Conservation (phyloP, 116 monocot genomes). For the Iris pallida region DNA sequence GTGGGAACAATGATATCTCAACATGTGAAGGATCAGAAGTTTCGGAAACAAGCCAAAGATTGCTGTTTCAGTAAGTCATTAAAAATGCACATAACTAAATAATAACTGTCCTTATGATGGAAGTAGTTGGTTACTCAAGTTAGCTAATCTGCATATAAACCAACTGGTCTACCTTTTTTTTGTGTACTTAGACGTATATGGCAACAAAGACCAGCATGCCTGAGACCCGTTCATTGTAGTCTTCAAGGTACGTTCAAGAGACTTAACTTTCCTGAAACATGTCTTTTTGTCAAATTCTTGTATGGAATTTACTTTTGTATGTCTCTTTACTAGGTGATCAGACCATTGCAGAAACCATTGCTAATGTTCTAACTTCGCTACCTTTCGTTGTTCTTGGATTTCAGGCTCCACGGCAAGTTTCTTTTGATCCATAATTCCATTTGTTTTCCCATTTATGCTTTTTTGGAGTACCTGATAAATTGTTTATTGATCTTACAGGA, state of each 20-base stretch:
- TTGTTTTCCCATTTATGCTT: neutral
- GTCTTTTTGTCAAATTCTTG: neutral
- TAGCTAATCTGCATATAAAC: neutral
- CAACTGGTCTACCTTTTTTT: neutral
- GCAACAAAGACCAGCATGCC: slow-evolving; percentile 69
- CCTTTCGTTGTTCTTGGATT: slow-evolving; percentile 84
- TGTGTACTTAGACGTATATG: slow-evolving; percentile 54
- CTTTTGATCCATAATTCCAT: neutral
- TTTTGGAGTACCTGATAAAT: neutral
- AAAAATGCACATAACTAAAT: neutral
- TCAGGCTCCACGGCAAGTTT: slow-evolving; percentile 63
- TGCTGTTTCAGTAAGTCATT: slow-evolving; percentile 42
- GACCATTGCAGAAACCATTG: slow-evolving; percentile 55
- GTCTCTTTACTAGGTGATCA: slow-evolving; percentile 49
- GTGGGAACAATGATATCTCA: slow-evolving; percentile 16
- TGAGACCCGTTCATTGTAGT: slow-evolving; percentile 61
- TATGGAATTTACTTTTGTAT: neutral
- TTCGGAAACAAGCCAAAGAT: slow-evolving; percentile 24
- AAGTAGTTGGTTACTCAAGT: neutral
- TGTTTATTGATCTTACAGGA: slow-evolving; percentile 49
- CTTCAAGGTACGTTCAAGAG: slow-evolving; percentile 31
- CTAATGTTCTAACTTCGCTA: slow-evolving; percentile 79
- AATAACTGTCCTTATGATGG: neutral
- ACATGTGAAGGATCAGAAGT: slow-evolving; percentile 7
- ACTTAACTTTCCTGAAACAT: neutral